These are phyloP conservation scores for Saccharomycopsis sp. DNA, from an alignment of 805 yeast genomes.

Conservation along the genomic window DNA sequence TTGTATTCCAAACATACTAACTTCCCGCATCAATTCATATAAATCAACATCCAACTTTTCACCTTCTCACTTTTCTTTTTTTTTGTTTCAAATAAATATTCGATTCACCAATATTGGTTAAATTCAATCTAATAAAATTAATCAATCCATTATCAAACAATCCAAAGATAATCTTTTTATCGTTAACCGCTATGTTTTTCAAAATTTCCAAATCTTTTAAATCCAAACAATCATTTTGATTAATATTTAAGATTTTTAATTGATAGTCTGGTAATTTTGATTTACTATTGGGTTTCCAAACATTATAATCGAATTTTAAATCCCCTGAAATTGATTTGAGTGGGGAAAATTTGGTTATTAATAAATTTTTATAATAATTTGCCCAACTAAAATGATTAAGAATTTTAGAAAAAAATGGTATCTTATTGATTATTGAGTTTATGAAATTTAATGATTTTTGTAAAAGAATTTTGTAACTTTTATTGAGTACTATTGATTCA, in stretches of 20 bases:
- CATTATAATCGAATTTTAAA: constrained; percentile 36
- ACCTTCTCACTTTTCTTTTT: neutral
- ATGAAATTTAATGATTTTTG: too few species aligned
- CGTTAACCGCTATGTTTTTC: neutral
- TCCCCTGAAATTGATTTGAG: neutral
- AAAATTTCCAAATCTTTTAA: constrained; percentile 10
- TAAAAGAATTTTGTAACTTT: neutral
- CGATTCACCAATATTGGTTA: constrained; percentile 2
- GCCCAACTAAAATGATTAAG: neutral
- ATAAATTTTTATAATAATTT: too few species aligned
- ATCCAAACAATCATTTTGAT: constrained; percentile 20
- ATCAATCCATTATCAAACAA: constrained; percentile 54
- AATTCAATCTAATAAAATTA: constrained; percentile 31
- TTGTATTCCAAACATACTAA: too few species aligned
- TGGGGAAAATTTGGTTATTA: neutral
- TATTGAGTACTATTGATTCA: neutral
- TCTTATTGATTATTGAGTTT: too few species aligned
- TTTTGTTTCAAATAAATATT: constrained; percentile 6
- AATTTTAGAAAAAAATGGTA: neutral
- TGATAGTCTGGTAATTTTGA: constrained; percentile 50
- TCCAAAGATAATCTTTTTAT: constrained; percentile 35
- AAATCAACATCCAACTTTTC: too few species aligned
- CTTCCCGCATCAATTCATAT: too few species aligned
- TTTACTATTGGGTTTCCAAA: constrained; percentile 63
- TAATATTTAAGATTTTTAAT: constrained; percentile 37